These are phyloP conservation scores for Bertia moriformis DNA, from an alignment of 2,329 filamentous ascomycete genomes.

Conservation along the genomic window DNA sequence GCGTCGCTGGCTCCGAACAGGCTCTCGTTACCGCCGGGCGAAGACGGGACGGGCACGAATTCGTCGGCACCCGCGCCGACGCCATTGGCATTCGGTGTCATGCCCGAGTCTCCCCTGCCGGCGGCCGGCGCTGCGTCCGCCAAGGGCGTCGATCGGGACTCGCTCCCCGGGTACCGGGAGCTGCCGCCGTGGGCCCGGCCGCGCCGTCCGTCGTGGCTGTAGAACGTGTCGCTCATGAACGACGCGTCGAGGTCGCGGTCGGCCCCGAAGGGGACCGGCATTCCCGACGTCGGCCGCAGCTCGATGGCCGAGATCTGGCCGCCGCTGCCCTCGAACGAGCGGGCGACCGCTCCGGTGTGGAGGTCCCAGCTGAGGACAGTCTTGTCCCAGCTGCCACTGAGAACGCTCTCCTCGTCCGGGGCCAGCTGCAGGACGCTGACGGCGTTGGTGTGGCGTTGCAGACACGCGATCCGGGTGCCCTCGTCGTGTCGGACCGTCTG, in stretches of 20 bases:
- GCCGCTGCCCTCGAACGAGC: slow-evolving; percentile 63
- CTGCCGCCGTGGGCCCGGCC: slow-evolving; percentile 10
- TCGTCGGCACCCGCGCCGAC: slow-evolving; percentile 22
- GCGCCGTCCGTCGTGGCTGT: too few species aligned
- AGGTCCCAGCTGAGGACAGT: slow-evolving; percentile 88
- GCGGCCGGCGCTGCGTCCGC: too few species aligned
- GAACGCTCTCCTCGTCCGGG: slow-evolving; percentile 69
- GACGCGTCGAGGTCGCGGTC: slow-evolving; percentile 29
- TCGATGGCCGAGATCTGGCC: slow-evolving; percentile 83
- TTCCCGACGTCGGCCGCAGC: slow-evolving; percentile 60
- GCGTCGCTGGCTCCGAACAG: slow-evolving; percentile 63
- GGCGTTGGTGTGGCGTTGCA: slow-evolving; percentile 76
- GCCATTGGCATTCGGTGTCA: slow-evolving; percentile 10
- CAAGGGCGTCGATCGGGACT: too few species aligned
- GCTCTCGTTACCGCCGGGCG: slow-evolving; percentile 62
- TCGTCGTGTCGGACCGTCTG: slow-evolving; percentile 90
- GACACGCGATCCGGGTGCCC: slow-evolving; percentile 69
- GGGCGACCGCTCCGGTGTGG: slow-evolving; percentile 64
- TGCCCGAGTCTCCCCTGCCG: slow-evolving; percentile 15
- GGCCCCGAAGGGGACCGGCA: slow-evolving; percentile 63
- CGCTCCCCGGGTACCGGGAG: slow-evolving; percentile 7
- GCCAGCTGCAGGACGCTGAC: slow-evolving; percentile 76
- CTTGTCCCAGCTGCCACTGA: slow-evolving; percentile 96
- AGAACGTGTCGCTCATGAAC: slow-evolving; percentile 51
- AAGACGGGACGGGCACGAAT: slow-evolving; percentile 43